A percentile compares a stretch with the other conserved stretches of the same genome.
phyloP scores from a whole-genome alignment of 306 rosid species.

The Mucuna pruriens region DNA sequence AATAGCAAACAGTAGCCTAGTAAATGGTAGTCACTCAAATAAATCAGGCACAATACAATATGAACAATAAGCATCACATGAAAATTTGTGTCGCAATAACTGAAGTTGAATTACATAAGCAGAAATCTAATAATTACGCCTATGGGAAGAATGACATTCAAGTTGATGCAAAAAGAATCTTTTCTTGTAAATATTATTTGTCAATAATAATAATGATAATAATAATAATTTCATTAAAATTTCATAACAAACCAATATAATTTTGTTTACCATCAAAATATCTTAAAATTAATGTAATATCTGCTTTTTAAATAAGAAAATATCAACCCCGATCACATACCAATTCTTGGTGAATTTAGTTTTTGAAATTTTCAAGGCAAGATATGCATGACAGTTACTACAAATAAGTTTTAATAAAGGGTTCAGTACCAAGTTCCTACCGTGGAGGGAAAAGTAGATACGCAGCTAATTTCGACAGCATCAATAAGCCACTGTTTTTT shows the following conservation, averaged over 20 bases:
- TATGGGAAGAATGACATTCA: conserved; percentile 13
- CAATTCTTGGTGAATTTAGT: background rate
- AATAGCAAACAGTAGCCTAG: conserved; percentile 14
- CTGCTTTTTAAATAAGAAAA: conserved; percentile 15
- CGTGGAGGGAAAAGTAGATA: conserved; percentile 81
- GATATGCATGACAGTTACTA: background rate
- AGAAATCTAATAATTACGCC: background rate
- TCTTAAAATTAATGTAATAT: background rate
- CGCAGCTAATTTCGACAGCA: conserved; percentile 85
- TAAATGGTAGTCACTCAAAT: background rate
- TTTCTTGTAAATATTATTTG: background rate
- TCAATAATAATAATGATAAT: background rate
- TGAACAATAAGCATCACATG: background rate
- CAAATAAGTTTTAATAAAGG: conserved; percentile 6
- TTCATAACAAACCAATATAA: conserved; percentile 1
- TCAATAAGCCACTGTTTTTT: conserved; percentile 86
- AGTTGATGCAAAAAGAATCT: background rate
- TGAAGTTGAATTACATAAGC: background rate
- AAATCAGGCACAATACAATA: background rate
- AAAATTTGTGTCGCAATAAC: background rate
- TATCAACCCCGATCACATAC: background rate
- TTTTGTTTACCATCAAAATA: conserved; percentile 8
- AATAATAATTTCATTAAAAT: background rate
- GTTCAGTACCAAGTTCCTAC: conserved; percentile 52
- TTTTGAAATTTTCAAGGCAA: conserved; percentile 14